Conservation (phyloP, 768 basidiomycete genomes). For the Amanita subjunquillea region DNA sequence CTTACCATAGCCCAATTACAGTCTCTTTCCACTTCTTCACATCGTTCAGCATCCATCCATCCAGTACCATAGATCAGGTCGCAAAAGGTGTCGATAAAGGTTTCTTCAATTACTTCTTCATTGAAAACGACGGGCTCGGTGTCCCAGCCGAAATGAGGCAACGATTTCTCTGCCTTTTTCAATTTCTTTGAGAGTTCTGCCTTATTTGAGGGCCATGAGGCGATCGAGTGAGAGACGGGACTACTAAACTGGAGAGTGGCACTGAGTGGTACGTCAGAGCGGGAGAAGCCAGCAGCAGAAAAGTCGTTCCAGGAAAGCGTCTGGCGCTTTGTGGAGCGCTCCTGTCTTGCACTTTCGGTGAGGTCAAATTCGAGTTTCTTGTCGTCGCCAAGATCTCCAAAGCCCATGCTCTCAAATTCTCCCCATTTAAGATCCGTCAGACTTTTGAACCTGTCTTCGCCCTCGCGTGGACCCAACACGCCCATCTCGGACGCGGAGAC, state of each 20-base stretch:
- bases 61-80: constrained; percentile 75
- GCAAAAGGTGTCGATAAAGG: constrained; percentile 82
- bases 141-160: constrained; percentile 90
- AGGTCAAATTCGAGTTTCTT: constrained; percentile 89
- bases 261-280: constrained; percentile 64
- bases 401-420: constrained; percentile 80
- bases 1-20: constrained; percentile 90
- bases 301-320: constrained; percentile 92
- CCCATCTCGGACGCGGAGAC: constrained; percentile 20
- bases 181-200: constrained; percentile 69
- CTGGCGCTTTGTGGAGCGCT: constrained; percentile 60
- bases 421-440: constrained; percentile 88
- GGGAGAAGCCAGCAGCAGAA: constrained; percentile 71
- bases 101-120: constrained; percentile 82
- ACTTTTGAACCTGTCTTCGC: constrained; percentile 67
- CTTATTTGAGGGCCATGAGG: constrained; percentile 64
- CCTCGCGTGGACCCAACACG: constrained; percentile 29
- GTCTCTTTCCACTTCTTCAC: constrained; percentile 71
- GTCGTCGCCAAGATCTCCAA: constrained; percentile 44
- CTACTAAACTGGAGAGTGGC: constrained; percentile 76
- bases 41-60: constrained; percentile 71
- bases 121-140: constrained; percentile 71
- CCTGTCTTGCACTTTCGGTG: constrained; percentile 71
- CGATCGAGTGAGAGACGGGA: constrained; percentile 37
- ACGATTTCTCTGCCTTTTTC: constrained; percentile 71